A percentile compares a stretch with the other conserved stretches of the same genome.
phyloP scores from a whole-genome alignment of 139 green algal species.

The Mychonastes homosphaera region DNA sequence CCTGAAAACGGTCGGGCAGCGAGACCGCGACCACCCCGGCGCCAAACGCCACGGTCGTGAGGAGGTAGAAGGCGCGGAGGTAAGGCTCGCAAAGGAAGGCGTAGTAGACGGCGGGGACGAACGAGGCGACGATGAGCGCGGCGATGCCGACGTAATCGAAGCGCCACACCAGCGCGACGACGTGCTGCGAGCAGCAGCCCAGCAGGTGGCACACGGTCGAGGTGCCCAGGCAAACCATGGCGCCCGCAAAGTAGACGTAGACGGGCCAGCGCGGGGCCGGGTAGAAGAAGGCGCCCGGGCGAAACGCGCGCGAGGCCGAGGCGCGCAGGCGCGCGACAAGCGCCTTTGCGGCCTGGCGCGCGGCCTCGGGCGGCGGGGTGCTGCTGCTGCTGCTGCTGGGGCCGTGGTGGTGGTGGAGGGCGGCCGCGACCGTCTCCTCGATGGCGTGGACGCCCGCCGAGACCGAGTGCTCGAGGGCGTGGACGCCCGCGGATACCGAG shows the following conservation, averaged over 20 bases:
- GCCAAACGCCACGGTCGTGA: conserved; percentile 46
- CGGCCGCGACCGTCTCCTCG: conserved; percentile 10
- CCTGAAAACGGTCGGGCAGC: conserved; percentile 57
- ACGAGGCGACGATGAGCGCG: conserved; percentile 88
- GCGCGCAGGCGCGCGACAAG: neutral
- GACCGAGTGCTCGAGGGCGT: neutral
- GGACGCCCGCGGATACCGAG: conserved; percentile 4
- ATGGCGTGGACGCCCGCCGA: conserved; percentile 4
- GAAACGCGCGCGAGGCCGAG: too few relatives aligned
- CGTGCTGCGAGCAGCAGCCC: conserved; percentile 63
- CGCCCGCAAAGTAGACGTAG: conserved; percentile 56
- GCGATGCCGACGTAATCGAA: conserved; percentile 93
- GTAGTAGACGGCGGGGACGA: conserved; percentile 90
- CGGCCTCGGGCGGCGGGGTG: neutral
- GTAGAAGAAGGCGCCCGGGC: conserved; percentile 16
- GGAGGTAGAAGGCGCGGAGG: conserved; percentile 66
- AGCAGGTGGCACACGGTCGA: conserved; percentile 81
- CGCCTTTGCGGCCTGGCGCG: conserved; percentile 19
- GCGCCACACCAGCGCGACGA: conserved; percentile 58
- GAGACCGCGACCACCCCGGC: conserved; percentile 52
- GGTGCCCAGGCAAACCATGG: conserved; percentile 79
- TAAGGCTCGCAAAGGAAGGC: conserved; percentile 77
- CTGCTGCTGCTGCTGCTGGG: conserved; percentile 4
- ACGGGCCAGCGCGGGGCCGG: conserved; percentile 36
- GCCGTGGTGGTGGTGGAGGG: conserved; percentile 1